These are phyloP conservation scores for Thermothielavioides terrestris DNA, from an alignment of 495 filamentous ascomycete species.

Conservation along the genomic window DNA sequence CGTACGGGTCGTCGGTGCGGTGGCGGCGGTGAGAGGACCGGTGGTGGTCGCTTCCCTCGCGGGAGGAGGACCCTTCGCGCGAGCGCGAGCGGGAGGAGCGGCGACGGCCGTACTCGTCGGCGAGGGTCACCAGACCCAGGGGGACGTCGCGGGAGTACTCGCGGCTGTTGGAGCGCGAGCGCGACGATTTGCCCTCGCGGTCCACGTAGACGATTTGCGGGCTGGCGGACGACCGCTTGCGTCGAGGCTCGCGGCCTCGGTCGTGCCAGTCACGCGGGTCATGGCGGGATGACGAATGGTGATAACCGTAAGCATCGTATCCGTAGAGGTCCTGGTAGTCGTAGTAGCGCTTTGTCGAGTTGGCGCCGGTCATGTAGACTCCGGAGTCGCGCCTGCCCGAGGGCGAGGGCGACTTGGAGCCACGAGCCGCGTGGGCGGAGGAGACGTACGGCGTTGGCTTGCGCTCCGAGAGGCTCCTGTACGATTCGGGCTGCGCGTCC, in stretches of 20 bases:
- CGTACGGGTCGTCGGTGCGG: conserved; percentile 9
- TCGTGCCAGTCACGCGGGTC: conserved; percentile 6
- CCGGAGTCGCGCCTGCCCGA: conserved; percentile 26
- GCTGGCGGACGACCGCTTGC: conserved; percentile 17
- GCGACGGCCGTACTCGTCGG: conserved; percentile 16
- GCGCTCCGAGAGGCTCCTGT: conserved; percentile 17
- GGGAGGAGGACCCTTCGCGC: not conserved
- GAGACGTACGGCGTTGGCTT: conserved; percentile 18
- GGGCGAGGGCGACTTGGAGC: conserved; percentile 35
- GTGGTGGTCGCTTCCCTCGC: conserved; percentile 8
- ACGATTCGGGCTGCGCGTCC: conserved; percentile 16
- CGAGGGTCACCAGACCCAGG: conserved; percentile 14
- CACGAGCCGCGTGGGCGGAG: conserved; percentile 21
- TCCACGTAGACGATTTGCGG: conserved; percentile 24
- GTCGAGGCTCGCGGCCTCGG: conserved; percentile 4
- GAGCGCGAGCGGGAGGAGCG: conserved; percentile 10
- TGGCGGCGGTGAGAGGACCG: conserved; percentile 11
- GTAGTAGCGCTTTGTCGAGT: conserved; percentile 15
- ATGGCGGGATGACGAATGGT: conserved; percentile 11
- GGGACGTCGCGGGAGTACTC: conserved; percentile 14
- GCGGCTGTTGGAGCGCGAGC: conserved; percentile 12
- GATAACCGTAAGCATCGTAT: conserved; percentile 17
- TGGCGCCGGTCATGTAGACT: conserved; percentile 26
- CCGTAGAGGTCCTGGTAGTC: conserved; percentile 21
- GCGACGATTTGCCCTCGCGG: conserved; percentile 9